phyloP scores from a whole-genome alignment of 2,329 filamentous ascomycete species.

The Chaetothyriales sp. region DNA sequence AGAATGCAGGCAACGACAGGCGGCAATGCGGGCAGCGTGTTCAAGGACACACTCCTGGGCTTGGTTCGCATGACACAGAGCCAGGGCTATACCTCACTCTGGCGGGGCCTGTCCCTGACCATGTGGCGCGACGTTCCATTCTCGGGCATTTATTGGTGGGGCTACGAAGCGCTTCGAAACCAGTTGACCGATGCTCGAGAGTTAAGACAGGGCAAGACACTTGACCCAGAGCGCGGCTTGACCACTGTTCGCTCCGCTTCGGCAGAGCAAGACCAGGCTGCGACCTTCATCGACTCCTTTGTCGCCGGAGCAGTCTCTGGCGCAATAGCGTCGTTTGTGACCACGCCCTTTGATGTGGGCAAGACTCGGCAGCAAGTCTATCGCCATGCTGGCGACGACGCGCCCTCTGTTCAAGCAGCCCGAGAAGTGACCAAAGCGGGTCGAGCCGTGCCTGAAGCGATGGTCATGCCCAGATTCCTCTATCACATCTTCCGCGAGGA shows the following conservation, averaged over 20 bases:
- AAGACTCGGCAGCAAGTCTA: conserved; percentile 89
- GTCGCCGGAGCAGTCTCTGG: conserved; percentile 71
- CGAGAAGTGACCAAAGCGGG: conserved; percentile 9
- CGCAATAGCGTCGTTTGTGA: conserved; percentile 70
- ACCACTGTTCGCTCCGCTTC: conserved; percentile 32
- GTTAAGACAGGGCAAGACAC: conserved; percentile 31
- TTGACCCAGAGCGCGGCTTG: conserved; percentile 27
- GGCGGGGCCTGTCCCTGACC: conserved; percentile 78
- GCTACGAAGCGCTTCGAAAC: conserved; percentile 73
- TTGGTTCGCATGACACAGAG: conserved; percentile 62
- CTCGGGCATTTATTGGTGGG: conserved; percentile 95
- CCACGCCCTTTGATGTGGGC: conserved; percentile 91
- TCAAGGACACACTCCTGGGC: conserved; percentile 62
- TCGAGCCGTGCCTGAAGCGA: conserved; percentile 48
- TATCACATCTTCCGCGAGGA: conserved; percentile 82
- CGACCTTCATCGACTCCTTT: conserved; percentile 80
- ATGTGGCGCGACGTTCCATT: conserved; percentile 97
- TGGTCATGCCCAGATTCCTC: conserved; percentile 67
- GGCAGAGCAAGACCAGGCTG: conserved; percentile 52
- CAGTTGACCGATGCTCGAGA: conserved; percentile 52
- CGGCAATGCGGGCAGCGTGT: conserved; percentile 43
- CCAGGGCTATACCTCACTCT: conserved; percentile 67
- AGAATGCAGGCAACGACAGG: conserved; percentile 66
- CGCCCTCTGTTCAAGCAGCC: conserved; percentile 11
- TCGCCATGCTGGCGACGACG: conserved; percentile 38